Evolutionary conservation across 2,329 filamentous ascomycete genomes (phyloP), one percentile per base, ranked within the genome.

Genomic region (Clarireedia sp.): DNA sequence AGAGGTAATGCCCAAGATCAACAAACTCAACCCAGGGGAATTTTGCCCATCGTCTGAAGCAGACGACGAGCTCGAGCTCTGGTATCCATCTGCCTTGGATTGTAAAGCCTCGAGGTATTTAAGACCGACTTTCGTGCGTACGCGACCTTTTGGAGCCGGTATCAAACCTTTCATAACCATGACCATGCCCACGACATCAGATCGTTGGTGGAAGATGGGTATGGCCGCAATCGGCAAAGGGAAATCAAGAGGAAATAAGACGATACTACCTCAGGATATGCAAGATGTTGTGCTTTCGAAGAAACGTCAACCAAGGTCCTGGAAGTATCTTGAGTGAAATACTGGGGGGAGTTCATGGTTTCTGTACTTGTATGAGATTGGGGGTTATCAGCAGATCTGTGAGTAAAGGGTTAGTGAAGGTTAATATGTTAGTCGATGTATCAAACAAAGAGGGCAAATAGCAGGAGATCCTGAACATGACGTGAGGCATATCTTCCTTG

Each of bases 41-140:
- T 61, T 62, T 8, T 59, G 41, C n/a, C 57, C 47, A 45, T 44
- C 52, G 6, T 61, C 56, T n/a, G 63, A 57, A 10, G 61, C 29
- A 33, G 29, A 61, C 5, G 63, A 62, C 14, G 54, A 64, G 8
- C 63, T 61, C 10, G 65, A 63, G 23, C 50, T 57, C 37, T 59
- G 57, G 5, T 62, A 63, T 23, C 57, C 62, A 62, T 64, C 60
- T 49, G 58, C 60, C 37, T 62, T 66, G 3, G 61, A 60, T 49
- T 68, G 66, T 36, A 68, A 48, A 29, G 65, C 66, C 33, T 68
- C 64, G 16, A 68, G 62, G 24, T 68, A 68, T 54, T 62, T 67
- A 56, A 65, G 65, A 29, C 66, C 66, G 9, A 68, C 66, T 9
- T 59, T 51, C 21, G 61, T 65, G 53, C 66, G 58, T 14, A 64